Evolutionary conservation across 139 green algal species (phyloP), one percentile per base, ranked within the genome.

Genomic region (Asterochloris sp.): DNA sequence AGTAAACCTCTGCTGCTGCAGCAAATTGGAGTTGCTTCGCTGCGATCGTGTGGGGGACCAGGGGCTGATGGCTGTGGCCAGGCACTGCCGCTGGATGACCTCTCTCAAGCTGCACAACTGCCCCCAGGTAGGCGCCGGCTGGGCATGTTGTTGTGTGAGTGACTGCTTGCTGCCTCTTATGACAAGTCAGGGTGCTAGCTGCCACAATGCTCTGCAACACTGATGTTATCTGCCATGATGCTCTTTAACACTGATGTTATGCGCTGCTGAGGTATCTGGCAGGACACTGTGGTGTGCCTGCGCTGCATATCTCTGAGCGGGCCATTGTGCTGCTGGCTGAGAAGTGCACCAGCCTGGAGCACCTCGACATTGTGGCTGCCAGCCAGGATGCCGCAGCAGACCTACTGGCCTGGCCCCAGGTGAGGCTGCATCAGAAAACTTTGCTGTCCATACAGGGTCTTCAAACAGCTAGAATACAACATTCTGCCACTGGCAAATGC

Each of bases 61-160:
- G 1, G 80, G 80, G 15, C 62, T 87, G 29, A 21, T 28, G 47
- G 61, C 62, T 28, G 74, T 87, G 64, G 84, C 80, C 1, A 64
- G 29, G 69, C 24, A 21, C 9, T 87, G 84, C 74, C 62, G 79
- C 28, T 73, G 81, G 54, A 62, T 87, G 26, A 75, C 54, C 64
- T 69, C 63, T 0, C 77, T 87, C 17, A 71, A 62, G 29, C 84
- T 87, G 61, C 80, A 83, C 75, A 83, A 87, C 69, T 87, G 84
- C 76, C 81, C 81, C 0, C 74, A 78, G 61, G 77, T 87, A 29
- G 73, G 61, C 23, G 64, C 84, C 19, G 0, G 64, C 6, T 63
- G 24, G 10, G 60, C 19, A 26, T 71, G 66, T 71, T 71, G 19
- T 24, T 71, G 66, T 10, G 21, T 71, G 66, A 21, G 66, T 71